Evolutionary conservation across 75 land plant genomes (phyloP).

Genomic region (Selaginella moellendorffii): DNA sequence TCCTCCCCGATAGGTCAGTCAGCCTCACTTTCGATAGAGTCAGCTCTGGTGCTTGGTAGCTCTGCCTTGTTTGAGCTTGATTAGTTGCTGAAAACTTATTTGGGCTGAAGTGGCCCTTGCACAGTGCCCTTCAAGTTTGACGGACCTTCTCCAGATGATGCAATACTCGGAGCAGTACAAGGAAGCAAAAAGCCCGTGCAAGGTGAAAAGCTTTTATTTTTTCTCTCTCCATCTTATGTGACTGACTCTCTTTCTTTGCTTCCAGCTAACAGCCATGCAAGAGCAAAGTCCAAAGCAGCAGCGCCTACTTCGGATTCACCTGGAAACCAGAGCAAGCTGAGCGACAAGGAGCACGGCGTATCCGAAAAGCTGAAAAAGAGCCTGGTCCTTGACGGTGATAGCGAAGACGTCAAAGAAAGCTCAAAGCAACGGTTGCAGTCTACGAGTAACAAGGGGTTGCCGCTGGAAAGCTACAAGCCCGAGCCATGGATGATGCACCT

Average conservation of each 20-base stretch:
- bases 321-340: not conserved
- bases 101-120: not conserved
- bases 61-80: not conserved
- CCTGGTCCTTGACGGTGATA: constrained; percentile 5
- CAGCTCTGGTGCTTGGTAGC: not conserved
- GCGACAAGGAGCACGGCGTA: not conserved
- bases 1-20: not conserved
- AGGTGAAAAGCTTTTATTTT: not conserved
- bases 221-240: not conserved
- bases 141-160: constrained; percentile 72
- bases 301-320: not conserved
- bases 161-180: constrained; percentile 26
- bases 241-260: not conserved
- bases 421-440: not conserved
- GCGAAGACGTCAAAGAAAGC: constrained; percentile 12
- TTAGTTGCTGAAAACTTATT: constrained; percentile 1
- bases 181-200: not conserved
- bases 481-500: constrained; percentile 73
- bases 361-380: constrained; percentile 10
- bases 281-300: not conserved
- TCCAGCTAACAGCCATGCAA: not conserved
- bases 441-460: constrained; percentile 3
- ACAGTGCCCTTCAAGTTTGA: constrained; percentile 82
- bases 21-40: not conserved
- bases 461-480: constrained; percentile 44